Percentiles rank a stretch among this genome's conserved stretches.
Conservation (phyloP, 345 rosid genomes). For the Gossypium mustelinum region DNA sequence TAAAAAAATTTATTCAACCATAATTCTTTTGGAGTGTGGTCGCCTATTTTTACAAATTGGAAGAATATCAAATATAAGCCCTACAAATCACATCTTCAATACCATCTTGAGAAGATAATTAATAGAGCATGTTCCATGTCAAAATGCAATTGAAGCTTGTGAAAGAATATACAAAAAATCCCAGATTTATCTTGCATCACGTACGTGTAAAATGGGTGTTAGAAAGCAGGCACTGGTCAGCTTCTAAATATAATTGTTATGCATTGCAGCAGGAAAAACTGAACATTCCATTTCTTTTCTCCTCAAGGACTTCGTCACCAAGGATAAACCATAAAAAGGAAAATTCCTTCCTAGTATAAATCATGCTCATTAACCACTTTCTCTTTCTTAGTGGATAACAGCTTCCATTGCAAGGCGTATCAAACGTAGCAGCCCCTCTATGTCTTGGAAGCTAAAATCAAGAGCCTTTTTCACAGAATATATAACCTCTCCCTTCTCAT, state of each 20-base stretch:
- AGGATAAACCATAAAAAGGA: slow-evolving; percentile 11
- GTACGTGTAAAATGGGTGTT: slow-evolving; percentile 27
- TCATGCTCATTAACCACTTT: slow-evolving; percentile 16
- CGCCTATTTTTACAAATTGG: slow-evolving; percentile 21
- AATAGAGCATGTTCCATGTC: slow-evolving; percentile 21
- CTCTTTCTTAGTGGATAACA: slow-evolving; percentile 43
- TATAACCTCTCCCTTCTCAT: slow-evolving; percentile 51
- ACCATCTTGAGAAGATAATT: slow-evolving; percentile 20
- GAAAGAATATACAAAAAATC: slow-evolving; percentile 16
- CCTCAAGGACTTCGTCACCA: slow-evolving; percentile 16
- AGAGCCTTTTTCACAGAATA: slow-evolving; percentile 71
- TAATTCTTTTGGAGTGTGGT: slow-evolving; percentile 16
- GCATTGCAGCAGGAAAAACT: slow-evolving; percentile 15
- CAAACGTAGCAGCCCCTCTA: slow-evolving; percentile 69
- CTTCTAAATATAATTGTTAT: slow-evolving; percentile 13
- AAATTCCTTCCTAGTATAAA: slow-evolving; percentile 16
- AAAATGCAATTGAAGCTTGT: slow-evolving; percentile 25
- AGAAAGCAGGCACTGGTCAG: slow-evolving; percentile 1
- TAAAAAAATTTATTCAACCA: slow-evolving; percentile 25
- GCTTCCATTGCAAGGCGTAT: slow-evolving; percentile 82
- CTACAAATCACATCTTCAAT: slow-evolving; percentile 17
- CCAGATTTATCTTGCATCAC: slow-evolving; percentile 20
- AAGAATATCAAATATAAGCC: slow-evolving; percentile 13
- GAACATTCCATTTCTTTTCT: slow-evolving; percentile 15
- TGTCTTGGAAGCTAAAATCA: slow-evolving; percentile 89